These are phyloP conservation scores for Cyberlindnera petersonii DNA, from an alignment of 805 yeast genomes.

Conservation along the genomic window DNA sequence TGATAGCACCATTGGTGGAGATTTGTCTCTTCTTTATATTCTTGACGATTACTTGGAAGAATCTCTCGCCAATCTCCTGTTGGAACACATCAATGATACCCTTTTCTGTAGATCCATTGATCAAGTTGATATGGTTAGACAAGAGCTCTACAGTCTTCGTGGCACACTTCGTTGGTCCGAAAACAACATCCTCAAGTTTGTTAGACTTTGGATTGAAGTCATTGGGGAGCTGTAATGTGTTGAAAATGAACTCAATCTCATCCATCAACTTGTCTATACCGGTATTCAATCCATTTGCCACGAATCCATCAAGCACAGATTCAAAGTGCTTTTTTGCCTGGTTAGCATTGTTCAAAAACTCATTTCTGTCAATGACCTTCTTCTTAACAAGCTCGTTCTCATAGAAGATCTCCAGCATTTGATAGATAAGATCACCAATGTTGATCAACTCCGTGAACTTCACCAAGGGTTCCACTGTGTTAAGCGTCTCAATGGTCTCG, in stretches of 20 bases:
- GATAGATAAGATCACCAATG: slow-evolving; percentile 87
- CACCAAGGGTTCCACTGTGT: slow-evolving; percentile 74
- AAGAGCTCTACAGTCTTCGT: slow-evolving; percentile 55
- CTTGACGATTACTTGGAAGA: slow-evolving; percentile 72
- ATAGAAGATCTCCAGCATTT: slow-evolving; percentile 87
- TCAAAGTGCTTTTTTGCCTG: slow-evolving; percentile 81
- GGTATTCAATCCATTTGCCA: slow-evolving; percentile 89
- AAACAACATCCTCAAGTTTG: slow-evolving; percentile 20
- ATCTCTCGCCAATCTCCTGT: slow-evolving; percentile 87
- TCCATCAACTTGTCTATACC: slow-evolving; percentile 86
- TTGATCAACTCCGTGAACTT: slow-evolving; percentile 88
- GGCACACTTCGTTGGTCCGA: slow-evolving; percentile 64
- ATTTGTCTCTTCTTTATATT: slow-evolving; percentile 69
- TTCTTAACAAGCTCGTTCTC: slow-evolving; percentile 67
- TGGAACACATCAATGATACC: slow-evolving; percentile 87
- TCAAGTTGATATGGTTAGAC: slow-evolving; percentile 64
- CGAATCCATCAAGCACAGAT: slow-evolving; percentile 74
- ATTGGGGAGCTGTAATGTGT: slow-evolving; percentile 50
- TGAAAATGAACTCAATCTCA: slow-evolving; percentile 65
- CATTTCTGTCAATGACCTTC: slow-evolving; percentile 64
- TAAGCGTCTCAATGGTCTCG: slow-evolving; percentile 28
- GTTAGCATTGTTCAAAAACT: slow-evolving; percentile 73
- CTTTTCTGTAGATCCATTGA: slow-evolving; percentile 82
- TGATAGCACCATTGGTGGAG: slow-evolving; percentile 78
- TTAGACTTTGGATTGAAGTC: slow-evolving; percentile 53